Conservation (phyloP, 371 early-diverging fungal species). For the Smittium culicis region DNA sequence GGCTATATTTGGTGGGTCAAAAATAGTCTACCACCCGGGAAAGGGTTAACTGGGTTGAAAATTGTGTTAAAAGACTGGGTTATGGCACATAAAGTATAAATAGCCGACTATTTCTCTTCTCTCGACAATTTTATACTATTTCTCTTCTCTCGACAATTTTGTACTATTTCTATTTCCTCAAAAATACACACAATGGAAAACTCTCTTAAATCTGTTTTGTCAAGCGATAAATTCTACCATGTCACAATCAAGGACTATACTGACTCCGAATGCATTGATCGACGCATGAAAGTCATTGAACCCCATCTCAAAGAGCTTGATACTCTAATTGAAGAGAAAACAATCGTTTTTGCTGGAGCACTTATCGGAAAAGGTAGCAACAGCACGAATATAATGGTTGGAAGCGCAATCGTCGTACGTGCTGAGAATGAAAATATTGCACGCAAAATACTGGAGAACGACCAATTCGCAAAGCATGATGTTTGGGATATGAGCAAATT, state of each 20-base stretch:
- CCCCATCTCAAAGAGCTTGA: neutral
- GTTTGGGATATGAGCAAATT: conserved; percentile 7
- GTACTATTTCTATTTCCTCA: too few species aligned
- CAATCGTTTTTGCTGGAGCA: neutral
- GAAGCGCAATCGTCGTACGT: neutral
- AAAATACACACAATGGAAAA: too few species aligned
- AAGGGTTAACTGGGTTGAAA: too few species aligned
- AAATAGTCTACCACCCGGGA: too few species aligned
- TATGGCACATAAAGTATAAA: too few species aligned
- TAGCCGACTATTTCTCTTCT: too few species aligned
- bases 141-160: too few species aligned
- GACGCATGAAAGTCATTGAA: conserved; percentile 4
- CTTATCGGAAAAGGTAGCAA: neutral
- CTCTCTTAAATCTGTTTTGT: too few species aligned
- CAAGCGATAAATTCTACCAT: neutral
- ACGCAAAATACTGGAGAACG: neutral
- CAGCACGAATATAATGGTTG: too few species aligned
- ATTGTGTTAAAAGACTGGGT: too few species aligned
- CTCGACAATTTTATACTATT: too few species aligned
- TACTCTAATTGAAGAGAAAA: neutral
- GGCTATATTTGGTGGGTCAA: too few species aligned
- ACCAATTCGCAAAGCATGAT: neutral
- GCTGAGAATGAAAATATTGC: neutral
- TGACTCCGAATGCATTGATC: neutral
- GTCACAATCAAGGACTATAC: conserved; percentile 9